Evolutionary conservation across 2,329 filamentous ascomycete genomes (phyloP).

Genomic region (Aspergillus calidoustus): DNA sequence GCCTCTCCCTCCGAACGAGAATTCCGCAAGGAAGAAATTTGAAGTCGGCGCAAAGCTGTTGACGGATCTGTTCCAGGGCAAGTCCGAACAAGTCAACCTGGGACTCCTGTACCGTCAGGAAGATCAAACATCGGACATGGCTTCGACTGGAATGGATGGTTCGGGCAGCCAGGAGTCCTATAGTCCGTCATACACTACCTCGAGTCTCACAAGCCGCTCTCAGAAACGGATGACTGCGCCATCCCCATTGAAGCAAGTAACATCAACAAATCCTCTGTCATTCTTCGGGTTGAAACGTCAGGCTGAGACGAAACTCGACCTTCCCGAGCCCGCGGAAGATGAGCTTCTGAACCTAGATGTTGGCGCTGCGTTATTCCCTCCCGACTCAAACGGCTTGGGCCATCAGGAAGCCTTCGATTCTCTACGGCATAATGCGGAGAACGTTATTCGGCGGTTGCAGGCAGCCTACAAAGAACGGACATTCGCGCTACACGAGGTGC

Average conservation of each 20-base stretch:
- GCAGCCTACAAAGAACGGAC: conserved; percentile 59
- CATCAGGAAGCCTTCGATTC: conserved; percentile 61
- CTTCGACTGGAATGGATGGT: conserved; percentile 17
- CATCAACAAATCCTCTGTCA: conserved; percentile 45
- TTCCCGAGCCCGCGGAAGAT: conserved; percentile 52
- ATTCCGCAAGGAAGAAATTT: conserved; percentile 35
- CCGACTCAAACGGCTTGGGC: conserved; percentile 53
- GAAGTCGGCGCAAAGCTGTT: conserved; percentile 43
- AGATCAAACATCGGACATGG: conserved; percentile 20
- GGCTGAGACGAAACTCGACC: conserved; percentile 30
- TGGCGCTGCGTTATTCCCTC: conserved; percentile 57
- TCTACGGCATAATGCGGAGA: conserved; percentile 61
- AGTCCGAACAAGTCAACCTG: conserved; percentile 55
- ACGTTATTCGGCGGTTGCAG: conserved; percentile 60
- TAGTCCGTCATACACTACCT: conserved; percentile 22
- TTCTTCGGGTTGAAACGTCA: conserved; percentile 48
- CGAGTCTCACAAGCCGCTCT: conserved; percentile 25
- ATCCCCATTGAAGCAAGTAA: conserved; percentile 39
- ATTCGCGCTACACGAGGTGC: conserved; percentile 54
- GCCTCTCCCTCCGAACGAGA: conserved; percentile 28
- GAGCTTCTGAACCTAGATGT: conserved; percentile 61
- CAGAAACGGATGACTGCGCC: conserved; percentile 36
- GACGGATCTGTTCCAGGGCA: conserved; percentile 59
- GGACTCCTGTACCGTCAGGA: conserved; percentile 35
- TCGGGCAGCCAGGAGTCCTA: conserved; percentile 21